Evolutionary conservation across 1,139 yeast genomes (phyloP), one percentile per base, ranked within the genome.

Genomic region (Saccharomyces hybrid): DNA sequence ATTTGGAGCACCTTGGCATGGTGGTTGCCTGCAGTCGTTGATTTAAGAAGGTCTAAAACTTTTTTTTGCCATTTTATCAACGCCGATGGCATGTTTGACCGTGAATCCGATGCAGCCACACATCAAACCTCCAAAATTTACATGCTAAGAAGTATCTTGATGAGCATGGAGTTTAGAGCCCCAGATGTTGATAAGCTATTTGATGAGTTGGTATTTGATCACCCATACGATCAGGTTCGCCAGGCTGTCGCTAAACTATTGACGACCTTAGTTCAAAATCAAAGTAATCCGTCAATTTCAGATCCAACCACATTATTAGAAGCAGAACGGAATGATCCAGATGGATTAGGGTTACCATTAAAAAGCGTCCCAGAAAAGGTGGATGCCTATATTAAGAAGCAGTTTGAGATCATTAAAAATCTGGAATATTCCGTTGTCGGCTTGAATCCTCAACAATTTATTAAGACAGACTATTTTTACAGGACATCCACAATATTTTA

Each of bases 1-100:
- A 83, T 88, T 51, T 93, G 99, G 98, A 77, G 77, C 51, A 79
- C 89, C 0, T 81, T 88, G 56, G 75, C 86, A 3, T 83, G 90
- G 84, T 84, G 90, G 86, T 65, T 84, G 1, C 87, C 91, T 0
- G 70, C 83, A 3, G 81, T 81, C 61, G 73, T 79, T 32, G 96
- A 88, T 69, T 65, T 78, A 52, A 78, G 96, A 65, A 77, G 97
- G 58, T 78, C 83, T 58, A 82, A 85, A 13, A 74, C 77, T 6
- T 68, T 89, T 6, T 72, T 78, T 20, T 67, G 73, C 27, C 73
- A 75, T 30, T 70, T 88, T n/a, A 70, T 65, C 9, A 32, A 60
- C 2, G 53, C 80, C 16, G 73, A 76, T 16, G 78, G 79, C 56
- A 71, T 78, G 14, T 71, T 86, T 30, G 81, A 80, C 59, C 72